Base-by-base conservation (phyloP, 2,329 filamentous ascomycete genomes). In the Leptodontidium sp. region DNA sequence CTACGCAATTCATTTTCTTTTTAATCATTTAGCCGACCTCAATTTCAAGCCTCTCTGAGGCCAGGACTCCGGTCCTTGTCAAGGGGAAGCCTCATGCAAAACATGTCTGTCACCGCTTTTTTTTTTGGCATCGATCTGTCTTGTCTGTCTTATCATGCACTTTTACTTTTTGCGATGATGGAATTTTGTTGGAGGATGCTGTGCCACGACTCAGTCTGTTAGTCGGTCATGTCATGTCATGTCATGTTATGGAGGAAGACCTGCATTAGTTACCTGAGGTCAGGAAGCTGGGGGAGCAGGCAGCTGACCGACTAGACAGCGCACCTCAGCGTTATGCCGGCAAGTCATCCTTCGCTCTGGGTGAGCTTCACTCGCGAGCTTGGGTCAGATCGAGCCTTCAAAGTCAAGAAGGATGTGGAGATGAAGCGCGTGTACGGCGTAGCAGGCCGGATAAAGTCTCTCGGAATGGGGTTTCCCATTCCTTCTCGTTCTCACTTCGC, bases 261-360 rank as follows among this genome's bases (percentile, higher is more conserved):
- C 57, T 59, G 57, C 57, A 59, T 59, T 32, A 32, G 29, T 32
- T 32, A 3, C 29, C 29, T 32, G 6, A 6, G 29, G 29, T 32
- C 3, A 6, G 29, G 29, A 12, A 43, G 21, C 38, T 43, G 21
- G 38, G 11, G 38, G 45, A 9, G 32, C 4, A 9, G 32, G 57
- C 57, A 59, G 57, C 35, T 59, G 57, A 59, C 57, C 38, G 38
- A 59, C 38, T 59, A 59, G 57, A 59, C 57, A 59, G 38, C 38
- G 38, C 57, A 59, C 29, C 29, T 32, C 29, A 32, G n/a, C 35
- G 35, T n/a, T 17, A 57, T 57, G 53, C 53, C 26, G 4, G 55
- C 35, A 58, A 58, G 35, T 40, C 32, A 58, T 40, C 40, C n/a
- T 32, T 43, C n/a, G 35, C 21, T 32, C 55, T 57, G 55, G 32